A percentile compares a stretch with the other conserved stretches of the same genome.
phyloP scores from a whole-genome alignment of 1,139 yeast genomes.

The Debaryomyces sp. region DNA sequence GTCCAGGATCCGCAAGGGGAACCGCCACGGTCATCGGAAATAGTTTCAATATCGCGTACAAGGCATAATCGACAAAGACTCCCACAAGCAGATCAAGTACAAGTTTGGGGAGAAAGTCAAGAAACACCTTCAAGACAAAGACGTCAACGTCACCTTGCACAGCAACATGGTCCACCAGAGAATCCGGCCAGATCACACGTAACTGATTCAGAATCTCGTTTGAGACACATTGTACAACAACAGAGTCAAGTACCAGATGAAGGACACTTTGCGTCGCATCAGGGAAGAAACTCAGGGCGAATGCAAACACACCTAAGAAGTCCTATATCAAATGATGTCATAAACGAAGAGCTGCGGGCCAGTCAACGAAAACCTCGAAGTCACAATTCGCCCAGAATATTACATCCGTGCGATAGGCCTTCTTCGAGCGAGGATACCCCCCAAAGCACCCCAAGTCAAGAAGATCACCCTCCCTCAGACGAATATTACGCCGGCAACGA shows the following conservation, averaged over 20 bases:
- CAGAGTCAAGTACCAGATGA: neutral
- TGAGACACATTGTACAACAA: neutral
- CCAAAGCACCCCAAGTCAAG: conserved; percentile 1
- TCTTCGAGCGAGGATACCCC: neutral
- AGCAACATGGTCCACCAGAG: neutral
- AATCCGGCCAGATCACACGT: neutral
- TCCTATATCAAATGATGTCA: neutral
- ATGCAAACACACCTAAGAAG: neutral
- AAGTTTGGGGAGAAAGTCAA: neutral
- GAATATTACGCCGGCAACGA: conserved; percentile 20
- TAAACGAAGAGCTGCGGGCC: neutral
- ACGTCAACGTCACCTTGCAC: neutral
- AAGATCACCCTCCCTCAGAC: conserved; percentile 18
- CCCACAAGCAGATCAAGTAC: neutral
- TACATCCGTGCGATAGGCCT: neutral
- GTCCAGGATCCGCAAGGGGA: neutral
- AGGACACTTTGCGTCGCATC: neutral
- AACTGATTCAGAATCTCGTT: neutral
- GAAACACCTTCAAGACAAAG: neutral
- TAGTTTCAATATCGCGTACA: neutral
- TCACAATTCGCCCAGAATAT: neutral
- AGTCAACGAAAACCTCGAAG: neutral
- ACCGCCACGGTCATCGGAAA: neutral
- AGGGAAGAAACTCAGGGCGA: neutral
- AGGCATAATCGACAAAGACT: neutral